Base-by-base conservation (phyloP, 192 early-diverging fungal species). In the Mortierella antarctica region DNA sequence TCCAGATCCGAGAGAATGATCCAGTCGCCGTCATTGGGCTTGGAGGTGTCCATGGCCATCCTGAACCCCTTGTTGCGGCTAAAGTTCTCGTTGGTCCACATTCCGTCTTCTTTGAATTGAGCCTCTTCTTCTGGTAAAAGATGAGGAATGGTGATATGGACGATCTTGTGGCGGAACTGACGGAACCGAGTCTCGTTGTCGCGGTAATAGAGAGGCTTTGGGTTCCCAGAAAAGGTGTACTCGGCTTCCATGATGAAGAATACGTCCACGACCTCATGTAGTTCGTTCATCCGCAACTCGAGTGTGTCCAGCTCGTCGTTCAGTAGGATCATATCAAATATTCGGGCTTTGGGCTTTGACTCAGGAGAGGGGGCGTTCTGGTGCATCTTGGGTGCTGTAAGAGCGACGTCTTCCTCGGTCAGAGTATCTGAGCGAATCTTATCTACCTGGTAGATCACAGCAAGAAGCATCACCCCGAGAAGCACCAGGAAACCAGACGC, bases 231-330 rank as follows among this genome's bases (percentile, higher is more conserved):
- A 18, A 55, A 55, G n/a, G 54, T 55, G 17, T 55, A 15, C n/a
- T 20, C 54, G 14, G 54, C 11, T 8, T 59, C 23, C 10, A 10
- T 40, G 10, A 59, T 13, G 5, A 40, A 6, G 42, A 59, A 59
- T 12, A 20, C 31, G 39, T 31, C 39, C 23, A 59, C 54, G 17
- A 55, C 54, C 8, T 55, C 54, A 7, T 55, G 23, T 11, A 55
- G 54, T 21, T 55, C 54, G 54, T 55, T 12, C 18, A 55, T 20
- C 8, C 54, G 54, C n/a, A 55, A 8, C n/a, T 55, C 54, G 1
- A 55, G 54, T 18, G 54, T 18, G n/a, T 55, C 54, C 54, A 55
- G n/a, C 54, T 55, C 54, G 54, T 55, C 54, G 18, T 55, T 55
- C n/a, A 55, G 17, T 21, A 55, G 17, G n/a, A 55, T 55, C 54